These are phyloP conservation scores for Lipomyces mesembrius DNA, from an alignment of 805 yeast genomes.

Conservation along the genomic window DNA sequence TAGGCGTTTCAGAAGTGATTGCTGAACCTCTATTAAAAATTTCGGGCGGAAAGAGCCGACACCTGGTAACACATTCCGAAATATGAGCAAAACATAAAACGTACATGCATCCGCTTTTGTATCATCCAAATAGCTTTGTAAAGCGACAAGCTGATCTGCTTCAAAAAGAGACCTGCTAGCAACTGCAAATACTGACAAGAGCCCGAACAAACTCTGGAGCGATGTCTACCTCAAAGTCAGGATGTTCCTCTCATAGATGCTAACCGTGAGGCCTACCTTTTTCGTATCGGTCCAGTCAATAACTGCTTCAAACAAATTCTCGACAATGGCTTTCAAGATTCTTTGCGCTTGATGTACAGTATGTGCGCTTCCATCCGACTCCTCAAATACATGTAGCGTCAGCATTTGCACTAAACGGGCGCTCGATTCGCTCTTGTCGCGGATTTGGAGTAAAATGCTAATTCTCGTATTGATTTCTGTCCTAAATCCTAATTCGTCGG, in stretches of 20 bases:
- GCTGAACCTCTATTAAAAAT: slow-evolving; percentile 57
- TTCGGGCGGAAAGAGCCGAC: slow-evolving; percentile 54
- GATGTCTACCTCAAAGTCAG: slow-evolving; percentile 13
- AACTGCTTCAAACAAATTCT: slow-evolving; percentile 47
- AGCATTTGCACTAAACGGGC: slow-evolving; percentile 12
- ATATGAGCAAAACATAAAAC: slow-evolving; percentile 58
- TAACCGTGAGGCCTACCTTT: slow-evolving; percentile 16
- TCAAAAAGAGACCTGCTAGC: slow-evolving; percentile 58
- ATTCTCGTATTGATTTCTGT: slow-evolving; percentile 20
- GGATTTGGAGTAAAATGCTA: slow-evolving; percentile 16
- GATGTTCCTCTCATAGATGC: neutral
- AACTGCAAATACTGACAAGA: slow-evolving; percentile 62
- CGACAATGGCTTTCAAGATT: slow-evolving; percentile 43
- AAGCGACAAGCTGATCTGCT: slow-evolving; percentile 66
- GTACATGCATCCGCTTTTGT: slow-evolving; percentile 52
- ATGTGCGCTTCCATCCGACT: neutral
- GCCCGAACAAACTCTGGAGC: slow-evolving; percentile 51
- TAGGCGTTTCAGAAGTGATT: slow-evolving; percentile 56
- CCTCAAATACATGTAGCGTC: slow-evolving; percentile 18
- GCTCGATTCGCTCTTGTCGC: slow-evolving; percentile 21
- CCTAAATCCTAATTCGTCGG: slow-evolving; percentile 16
- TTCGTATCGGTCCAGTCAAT: slow-evolving; percentile 45
- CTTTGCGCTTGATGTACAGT: slow-evolving; percentile 1
- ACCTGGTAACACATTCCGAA: slow-evolving; percentile 55
- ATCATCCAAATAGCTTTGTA: slow-evolving; percentile 67